Conservation (phyloP, 768 basidiomycete genomes). For the Suillus spraguei region DNA sequence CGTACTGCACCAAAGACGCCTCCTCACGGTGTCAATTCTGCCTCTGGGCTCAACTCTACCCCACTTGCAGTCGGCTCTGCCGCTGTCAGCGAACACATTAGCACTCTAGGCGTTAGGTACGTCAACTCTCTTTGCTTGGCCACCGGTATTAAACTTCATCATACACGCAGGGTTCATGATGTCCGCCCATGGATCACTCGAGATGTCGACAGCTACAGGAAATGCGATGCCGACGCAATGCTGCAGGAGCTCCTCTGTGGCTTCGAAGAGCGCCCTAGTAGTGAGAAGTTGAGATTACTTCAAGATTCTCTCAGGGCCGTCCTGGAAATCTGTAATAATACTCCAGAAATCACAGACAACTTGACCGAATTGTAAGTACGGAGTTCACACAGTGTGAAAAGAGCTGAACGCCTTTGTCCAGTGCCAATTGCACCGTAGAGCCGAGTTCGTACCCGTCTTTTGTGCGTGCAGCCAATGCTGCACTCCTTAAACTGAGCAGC, state of each 20-base stretch:
- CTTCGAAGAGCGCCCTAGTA: background rate
- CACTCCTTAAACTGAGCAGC: background rate
- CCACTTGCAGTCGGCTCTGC: background rate
- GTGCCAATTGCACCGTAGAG: background rate
- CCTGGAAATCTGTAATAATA: background rate
- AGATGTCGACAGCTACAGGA: background rate
- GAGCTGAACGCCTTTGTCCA: background rate
- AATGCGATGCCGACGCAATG: background rate
- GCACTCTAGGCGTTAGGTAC: background rate
- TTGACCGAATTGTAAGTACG: background rate
- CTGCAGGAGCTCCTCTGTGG: conserved; percentile 5
- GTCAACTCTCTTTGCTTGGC: background rate
- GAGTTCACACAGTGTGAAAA: background rate
- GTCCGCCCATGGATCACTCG: background rate
- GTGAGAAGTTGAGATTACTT: background rate
- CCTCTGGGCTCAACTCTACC: background rate
- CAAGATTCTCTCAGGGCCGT: background rate
- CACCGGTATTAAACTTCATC: background rate
- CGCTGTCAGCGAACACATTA: background rate
- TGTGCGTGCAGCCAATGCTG: background rate
- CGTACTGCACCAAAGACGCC: background rate
- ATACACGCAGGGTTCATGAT: background rate
- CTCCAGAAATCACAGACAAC: background rate
- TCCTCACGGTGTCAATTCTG: background rate
- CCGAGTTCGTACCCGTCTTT: background rate